Base-by-base conservation (phyloP, 139 green algal species). In the Closterium sp. region DNA sequence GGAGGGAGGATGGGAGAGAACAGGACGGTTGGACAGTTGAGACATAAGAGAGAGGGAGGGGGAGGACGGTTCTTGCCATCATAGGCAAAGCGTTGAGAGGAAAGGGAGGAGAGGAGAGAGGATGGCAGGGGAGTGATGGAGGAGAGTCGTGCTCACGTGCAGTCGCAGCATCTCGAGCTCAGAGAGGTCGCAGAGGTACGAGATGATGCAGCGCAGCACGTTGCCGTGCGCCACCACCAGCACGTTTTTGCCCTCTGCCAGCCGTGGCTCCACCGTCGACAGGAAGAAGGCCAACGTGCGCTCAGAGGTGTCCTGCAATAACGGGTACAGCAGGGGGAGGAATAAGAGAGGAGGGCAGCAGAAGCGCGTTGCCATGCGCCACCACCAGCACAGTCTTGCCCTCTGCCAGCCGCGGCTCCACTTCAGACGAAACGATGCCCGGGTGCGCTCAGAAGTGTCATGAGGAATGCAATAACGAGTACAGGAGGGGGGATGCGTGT, bases 321-420 rank as follows among this genome's bases (percentile, higher is more conserved):
- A n/a, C n/a, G n/a, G n/a, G n/a, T n/a, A n/a, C n/a, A 87, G n/a
- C 21, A 87, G 84, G 21, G 32, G 12, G 12, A 83, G 12, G 64
- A 83, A 28, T 83, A 28, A 83, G 19, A n/a, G n/a, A n/a, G n/a
- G n/a, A n/a, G n/a, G n/a, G 21, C 76, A 90, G 34, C 90, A n/a
- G 89, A 32, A 95, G 69, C 19, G 90, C 91, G 85, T 95, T 95
- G 91, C 94, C 94, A 84, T 95, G 94, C 30, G 92, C 90, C 28
- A 93, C 90, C 33, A 95, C 35, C n/a, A 95, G 91, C 28, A 95
- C 90, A 34, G 93, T 90, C 85, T 95, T 89, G 69, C 94, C 94
- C 55, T 88, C 88, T 38, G 86, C 38, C 66, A 95, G 64, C 85
- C 84, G 90, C 34, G 94, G 94, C 64, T 86, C 87, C 35, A 95